These are phyloP conservation scores for Stemphylium lycopersici DNA, from an alignment of 2,329 filamentous ascomycete species.

Conservation along the genomic window DNA sequence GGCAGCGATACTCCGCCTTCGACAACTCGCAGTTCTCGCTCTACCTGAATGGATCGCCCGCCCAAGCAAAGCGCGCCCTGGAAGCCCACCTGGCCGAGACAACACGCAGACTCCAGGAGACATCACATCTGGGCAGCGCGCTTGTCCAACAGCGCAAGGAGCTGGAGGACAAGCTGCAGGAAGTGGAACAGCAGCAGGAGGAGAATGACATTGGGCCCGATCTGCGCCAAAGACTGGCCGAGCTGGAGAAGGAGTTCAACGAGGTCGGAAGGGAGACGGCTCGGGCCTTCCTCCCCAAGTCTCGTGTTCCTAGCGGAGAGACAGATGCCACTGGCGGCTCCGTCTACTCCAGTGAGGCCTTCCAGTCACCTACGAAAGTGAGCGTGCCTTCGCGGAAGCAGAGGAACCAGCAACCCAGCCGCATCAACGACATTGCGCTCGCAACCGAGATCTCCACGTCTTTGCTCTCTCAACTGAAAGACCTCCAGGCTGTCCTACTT, in stretches of 20 bases:
- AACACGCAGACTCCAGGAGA: constrained; percentile 87
- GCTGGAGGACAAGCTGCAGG: constrained; percentile 78
- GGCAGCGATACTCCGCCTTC: constrained; percentile 80
- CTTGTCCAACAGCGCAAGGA: constrained; percentile 87
- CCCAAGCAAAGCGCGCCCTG: constrained; percentile 84
- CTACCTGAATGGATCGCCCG: constrained; percentile 77
- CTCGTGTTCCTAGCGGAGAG: constrained; percentile 69
- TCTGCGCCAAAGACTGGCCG: constrained; percentile 78
- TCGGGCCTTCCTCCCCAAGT: constrained; percentile 84
- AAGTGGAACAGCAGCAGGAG: constrained; percentile 76
- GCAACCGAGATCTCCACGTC: constrained; percentile 98
- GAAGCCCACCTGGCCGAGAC: constrained; percentile 93
- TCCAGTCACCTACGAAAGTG: constrained; percentile 86
- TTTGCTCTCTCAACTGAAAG: constrained; percentile 89
- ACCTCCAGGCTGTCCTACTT: constrained; percentile 80
- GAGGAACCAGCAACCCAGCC: constrained; percentile 85
- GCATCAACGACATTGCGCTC: constrained; percentile 95
- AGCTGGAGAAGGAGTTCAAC: constrained; percentile 94
- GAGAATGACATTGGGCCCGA: constrained; percentile 81
- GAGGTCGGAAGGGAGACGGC: constrained; percentile 90
- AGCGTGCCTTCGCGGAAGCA: constrained; percentile 85
- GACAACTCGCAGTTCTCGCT: constrained; percentile 80
- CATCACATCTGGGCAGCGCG: constrained; percentile 84
- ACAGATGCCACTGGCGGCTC: constrained; percentile 42
- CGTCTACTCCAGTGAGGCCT: constrained; percentile 79